Evolutionary conservation across 768 basidiomycete genomes (phyloP).

Genomic region (Suillus placidus): DNA sequence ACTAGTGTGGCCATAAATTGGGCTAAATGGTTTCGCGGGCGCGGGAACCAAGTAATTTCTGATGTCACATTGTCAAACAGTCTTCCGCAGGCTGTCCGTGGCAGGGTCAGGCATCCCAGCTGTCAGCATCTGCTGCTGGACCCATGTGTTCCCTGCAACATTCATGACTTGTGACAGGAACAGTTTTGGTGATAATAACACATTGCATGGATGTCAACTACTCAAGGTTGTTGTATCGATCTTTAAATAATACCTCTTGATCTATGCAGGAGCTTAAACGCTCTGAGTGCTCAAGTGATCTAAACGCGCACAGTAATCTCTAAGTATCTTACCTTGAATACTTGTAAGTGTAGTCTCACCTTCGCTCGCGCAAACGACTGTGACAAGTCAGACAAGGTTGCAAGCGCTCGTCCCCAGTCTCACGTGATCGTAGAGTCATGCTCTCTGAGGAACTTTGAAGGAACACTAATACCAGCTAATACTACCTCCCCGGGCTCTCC

Average conservation of each 20-base stretch:
- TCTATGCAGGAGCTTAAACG: too few relatives aligned
- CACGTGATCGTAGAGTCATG: constrained; percentile 2
- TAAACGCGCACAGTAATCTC: too few relatives aligned
- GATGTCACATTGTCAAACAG: constrained; percentile 1
- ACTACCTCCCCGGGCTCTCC: neutral
- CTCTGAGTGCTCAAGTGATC: too few relatives aligned
- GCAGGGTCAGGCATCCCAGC: neutral
- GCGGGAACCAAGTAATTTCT: constrained; percentile 1
- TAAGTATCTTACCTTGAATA: too few relatives aligned
- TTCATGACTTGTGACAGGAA: constrained; percentile 1
- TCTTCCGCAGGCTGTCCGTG: neutral
- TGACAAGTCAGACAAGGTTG: too few relatives aligned
- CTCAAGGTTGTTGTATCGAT: too few relatives aligned
- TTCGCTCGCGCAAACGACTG: too few relatives aligned
- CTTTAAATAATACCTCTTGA: too few relatives aligned
- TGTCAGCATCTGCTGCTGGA: neutral
- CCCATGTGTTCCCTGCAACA: neutral
- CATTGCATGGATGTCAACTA: neutral
- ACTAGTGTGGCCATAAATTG: constrained; percentile 1
- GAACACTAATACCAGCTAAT: neutral
- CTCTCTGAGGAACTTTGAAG: constrained; percentile 3
- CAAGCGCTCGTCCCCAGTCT: neutral
- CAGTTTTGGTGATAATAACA: neutral
- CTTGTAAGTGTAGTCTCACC: too few relatives aligned
- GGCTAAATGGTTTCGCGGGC: constrained; percentile 5